A percentile compares a stretch with the other conserved stretches of the same genome.
These are phyloP conservation scores for Arthrobotrys sinensis DNA, from an alignment of 2,329 filamentous ascomycete species.

Conservation along the genomic window DNA sequence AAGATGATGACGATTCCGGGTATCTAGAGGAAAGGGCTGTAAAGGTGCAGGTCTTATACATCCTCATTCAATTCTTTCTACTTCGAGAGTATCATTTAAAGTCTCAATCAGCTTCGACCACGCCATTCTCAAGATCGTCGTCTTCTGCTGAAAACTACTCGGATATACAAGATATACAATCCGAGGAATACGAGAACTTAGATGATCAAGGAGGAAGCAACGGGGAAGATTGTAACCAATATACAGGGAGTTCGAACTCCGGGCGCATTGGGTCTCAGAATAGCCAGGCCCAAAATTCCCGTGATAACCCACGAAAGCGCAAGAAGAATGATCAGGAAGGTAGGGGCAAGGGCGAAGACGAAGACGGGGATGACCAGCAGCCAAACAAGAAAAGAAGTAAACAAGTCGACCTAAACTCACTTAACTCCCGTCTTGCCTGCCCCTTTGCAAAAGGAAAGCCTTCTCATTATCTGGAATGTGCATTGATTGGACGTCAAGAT, in stretches of 20 bases:
- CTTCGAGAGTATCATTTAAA: slow-evolving; percentile 18
- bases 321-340: slow-evolving; percentile 2
- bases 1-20: neutral
- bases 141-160: neutral
- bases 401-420: neutral
- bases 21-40: neutral
- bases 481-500: slow-evolving; percentile 29
- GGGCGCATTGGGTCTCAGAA: neutral
- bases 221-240: no score
- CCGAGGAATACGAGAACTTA: neutral
- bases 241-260: neutral
- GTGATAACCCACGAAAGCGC: neutral
- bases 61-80: slow-evolving; percentile 7
- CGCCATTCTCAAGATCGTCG: neutral
- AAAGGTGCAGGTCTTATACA: neutral
- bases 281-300: neutral
- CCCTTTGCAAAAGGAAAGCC: slow-evolving; percentile 33
- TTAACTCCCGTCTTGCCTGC: slow-evolving; percentile 19
- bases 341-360: neutral
- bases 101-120: slow-evolving; percentile 9
- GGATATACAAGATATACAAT: neutral
- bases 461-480: neutral
- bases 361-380: neutral
- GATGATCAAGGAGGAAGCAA: neutral
- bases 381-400: slow-evolving; percentile 18